phyloP scores from a whole-genome alignment of 352 stramenopile genomes.

The Phytophthora colocasiae region DNA sequence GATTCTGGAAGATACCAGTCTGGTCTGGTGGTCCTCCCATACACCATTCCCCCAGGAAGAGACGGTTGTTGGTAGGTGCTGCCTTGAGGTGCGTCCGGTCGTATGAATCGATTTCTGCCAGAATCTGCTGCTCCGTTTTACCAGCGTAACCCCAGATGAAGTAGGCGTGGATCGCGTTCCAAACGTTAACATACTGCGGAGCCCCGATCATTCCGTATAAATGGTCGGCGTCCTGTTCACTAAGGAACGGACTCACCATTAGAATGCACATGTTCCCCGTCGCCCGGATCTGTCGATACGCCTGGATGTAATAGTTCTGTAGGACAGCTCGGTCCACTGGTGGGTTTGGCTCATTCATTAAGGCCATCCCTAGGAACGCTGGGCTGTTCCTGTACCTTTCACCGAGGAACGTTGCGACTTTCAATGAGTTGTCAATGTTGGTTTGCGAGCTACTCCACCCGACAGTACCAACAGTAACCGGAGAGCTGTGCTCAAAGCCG shows the following conservation, averaged over 20 bases:
- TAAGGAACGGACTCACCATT: conserved; percentile 45
- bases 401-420: conserved; percentile 48
- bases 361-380: conserved; percentile 56
- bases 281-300: conserved; percentile 49
- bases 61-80: conserved; percentile 3
- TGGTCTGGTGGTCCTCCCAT: conserved; percentile 40
- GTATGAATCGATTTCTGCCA: conserved; percentile 36
- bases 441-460: conserved; percentile 38
- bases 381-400: conserved; percentile 47
- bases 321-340: conserved; percentile 30
- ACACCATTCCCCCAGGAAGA: conserved; percentile 69
- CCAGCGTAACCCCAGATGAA: conserved; percentile 56
- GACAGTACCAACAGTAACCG: conserved; percentile 3
- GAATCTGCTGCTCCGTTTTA: conserved; percentile 29
- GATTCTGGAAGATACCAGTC: conserved; percentile 41
- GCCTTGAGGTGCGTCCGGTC: conserved; percentile 20
- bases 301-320: conserved; percentile 46
- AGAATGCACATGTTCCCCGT: conserved; percentile 58
- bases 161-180: conserved; percentile 66
- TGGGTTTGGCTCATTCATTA: conserved; percentile 63
- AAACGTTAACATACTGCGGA: conserved; percentile 57
- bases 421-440: conserved; percentile 48
- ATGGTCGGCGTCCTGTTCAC: conserved; percentile 35
- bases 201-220: conserved; percentile 39
- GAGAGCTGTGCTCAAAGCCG: conserved; percentile 56